Evolutionary conservation across 2,329 filamentous ascomycete species (phyloP), one percentile per base, ranked within the genome.

Genomic region (Ceratocystis variospora): DNA sequence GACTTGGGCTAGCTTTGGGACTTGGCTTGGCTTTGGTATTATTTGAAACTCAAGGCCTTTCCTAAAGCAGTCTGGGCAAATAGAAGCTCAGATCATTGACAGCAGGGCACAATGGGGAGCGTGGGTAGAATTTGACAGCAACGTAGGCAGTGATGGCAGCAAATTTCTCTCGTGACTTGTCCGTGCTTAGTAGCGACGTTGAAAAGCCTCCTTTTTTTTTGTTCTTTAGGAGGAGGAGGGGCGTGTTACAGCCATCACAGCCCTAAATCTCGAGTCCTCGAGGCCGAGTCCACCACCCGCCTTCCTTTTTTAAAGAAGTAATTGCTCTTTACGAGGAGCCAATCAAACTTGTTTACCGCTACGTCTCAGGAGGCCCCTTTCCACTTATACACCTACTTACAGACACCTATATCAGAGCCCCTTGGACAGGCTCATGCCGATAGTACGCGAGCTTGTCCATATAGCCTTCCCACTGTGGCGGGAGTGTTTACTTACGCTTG

Each of bases 241-340:
- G 46, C 17, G 46, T n/a, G 48, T 50, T 50, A 5, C 17, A n/a
- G 19, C 22, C 19, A 22, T 50, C 48, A 50, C 22, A 57, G 53
- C 28, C 53, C 53, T 57, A 57, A 57, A 31, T 57, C 53, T 15
- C 53, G 53, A 57, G 53, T 55, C 50, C 50, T 57, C 53, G 10
- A 57, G 22, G 22, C 8, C 55, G 55, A 59, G 55, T 31, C 55
- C 15, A 37, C 15, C 22, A 37, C 15, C 25, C 28, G n/a, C 55
- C 31, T 59, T n/a, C 28, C 55, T 59, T 15, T 15, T 53, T 53
- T 53, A 3, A 53, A 53, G 2, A 53, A 15, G 19, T 25, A 53
- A 25, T 28, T 53, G 48, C 48, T 10, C 15, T 53, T 53, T 25
- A n/a, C 22, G 17, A 28, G 12, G 7, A 53, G 15, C 19, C 48